Evolutionary conservation across 2,329 filamentous ascomycete species (phyloP), one percentile per base, ranked within the genome.

Genomic region (Acephala macrosclerotiorum): DNA sequence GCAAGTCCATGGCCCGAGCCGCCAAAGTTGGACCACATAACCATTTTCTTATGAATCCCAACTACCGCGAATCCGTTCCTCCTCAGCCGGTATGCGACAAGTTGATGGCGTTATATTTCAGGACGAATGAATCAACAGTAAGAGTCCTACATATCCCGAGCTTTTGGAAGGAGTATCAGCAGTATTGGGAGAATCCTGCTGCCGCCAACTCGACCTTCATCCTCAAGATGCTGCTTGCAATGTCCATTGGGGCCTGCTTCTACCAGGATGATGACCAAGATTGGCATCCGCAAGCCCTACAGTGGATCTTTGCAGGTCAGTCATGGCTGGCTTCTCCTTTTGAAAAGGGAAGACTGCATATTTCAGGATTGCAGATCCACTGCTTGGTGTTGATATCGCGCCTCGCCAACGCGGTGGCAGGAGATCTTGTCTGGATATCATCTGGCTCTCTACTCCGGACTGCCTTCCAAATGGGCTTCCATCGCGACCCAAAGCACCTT

Each of bases 391-490:
- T 82, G 18, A 71, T 86, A 2, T 84, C 85, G 1, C 81, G 83
- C 26, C 80, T 84, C 33, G 79, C 79, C 0, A 81, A 80, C 33
- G 80, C 78, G 14, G 77, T 86, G 3, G 81, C 80, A 3, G 80
- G 80, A 5, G 85, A 88, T 66, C 72, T 87, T 3, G 77, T 80
- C 1, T 88, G 85, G 85, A 80, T 85, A 36, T 79, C 82, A 1
- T 77, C 81, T 0, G 86, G 86, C 0, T 75, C 78, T 0, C 67
- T 88, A 12, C 66, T 87, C n/a, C 79, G 86, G 12, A 81, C 80
- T 8, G 87, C 85, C 60, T 83, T 89, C 72, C 81, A 81, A 62
- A 87, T 88, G 80, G 86, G 87, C 3, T 77, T 88, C 6, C 85
- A 89, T 71, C 81, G 84, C 1, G 87, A 89, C 63, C 86, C 87